These are phyloP conservation scores for Dictyostelium capitatum DNA, from an alignment of 78 protist genomes.

Conservation along the genomic window DNA sequence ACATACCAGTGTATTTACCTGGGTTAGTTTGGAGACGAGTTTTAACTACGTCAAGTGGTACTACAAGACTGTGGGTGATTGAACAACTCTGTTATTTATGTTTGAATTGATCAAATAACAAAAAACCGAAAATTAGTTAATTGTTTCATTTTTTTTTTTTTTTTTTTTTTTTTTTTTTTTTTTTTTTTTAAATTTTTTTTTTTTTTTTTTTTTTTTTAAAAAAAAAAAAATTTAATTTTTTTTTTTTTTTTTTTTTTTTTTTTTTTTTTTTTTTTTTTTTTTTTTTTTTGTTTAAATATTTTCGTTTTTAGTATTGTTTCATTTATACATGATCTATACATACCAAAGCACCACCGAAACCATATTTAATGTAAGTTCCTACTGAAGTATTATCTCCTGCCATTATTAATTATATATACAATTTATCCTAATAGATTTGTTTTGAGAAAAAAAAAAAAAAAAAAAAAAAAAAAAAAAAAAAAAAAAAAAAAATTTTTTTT, in stretches of 20 bases:
- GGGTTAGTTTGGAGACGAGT: conserved; percentile 75
- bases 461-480: no score
- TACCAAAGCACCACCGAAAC: conserved; percentile 87
- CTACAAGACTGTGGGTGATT: conserved; percentile 90
- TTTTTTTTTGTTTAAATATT: not conserved
- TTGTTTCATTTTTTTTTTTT: no score
- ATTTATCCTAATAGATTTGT: no score
- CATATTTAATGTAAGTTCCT: conserved; percentile 21
- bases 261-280: not conserved
- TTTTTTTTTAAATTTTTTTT: not conserved
- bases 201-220: no score
- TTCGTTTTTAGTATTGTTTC: no score
- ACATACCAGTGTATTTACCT: conserved; percentile 64
- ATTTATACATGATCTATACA: not conserved
- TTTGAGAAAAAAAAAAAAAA: no score
- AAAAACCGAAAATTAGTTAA: no score
- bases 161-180: not conserved
- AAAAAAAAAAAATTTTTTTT: no score
- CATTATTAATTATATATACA: no score
- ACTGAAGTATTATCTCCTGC: no score
- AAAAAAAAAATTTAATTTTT: not conserved
- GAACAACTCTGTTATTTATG: conserved; percentile 74
- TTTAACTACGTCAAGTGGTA: conserved; percentile 94
- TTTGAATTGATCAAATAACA: no score
- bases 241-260: not conserved